Base-by-base conservation (phyloP, 2,329 filamentous ascomycete genomes). In the Ophiocordyceps australis region DNA sequence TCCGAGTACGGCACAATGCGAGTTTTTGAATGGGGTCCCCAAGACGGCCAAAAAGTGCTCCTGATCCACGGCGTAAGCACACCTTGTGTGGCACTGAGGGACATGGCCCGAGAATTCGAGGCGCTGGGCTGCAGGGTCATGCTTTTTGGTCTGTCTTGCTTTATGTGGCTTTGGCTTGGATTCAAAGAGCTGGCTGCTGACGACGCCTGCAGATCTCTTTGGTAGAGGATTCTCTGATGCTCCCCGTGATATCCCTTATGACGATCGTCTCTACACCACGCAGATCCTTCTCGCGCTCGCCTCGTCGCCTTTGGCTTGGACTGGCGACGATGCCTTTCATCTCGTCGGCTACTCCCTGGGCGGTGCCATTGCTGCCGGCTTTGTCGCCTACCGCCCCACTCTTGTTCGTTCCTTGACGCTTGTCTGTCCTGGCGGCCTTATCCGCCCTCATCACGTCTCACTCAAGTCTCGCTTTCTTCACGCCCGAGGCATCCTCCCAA, bases 41-140 rank as follows among this genome's bases (percentile, higher is more conserved):
- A 69, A 30, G 52, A 62, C 19, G 80, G 79, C 2, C 62, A 69
- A 16, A 82, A 74, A 40, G 70, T 86, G 2, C 52, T 91, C 10
- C 53, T 91, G 15, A 51, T 91, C 11, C 82, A 86, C 46, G 82
- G 82, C 5, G 85, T 89, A 39, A 78, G 71, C 25, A 89, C 80
- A 5, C 81, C 82, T 1, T 73, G 71, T 32, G 55, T 85, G 24
- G 63, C 77, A 0, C 51, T 86, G 12, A 71, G 69, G 3, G 60
- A 65, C 22, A 45, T 89, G 19, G 76, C 75, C 10, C 57, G 69
- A 41, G 64, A 60, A 27, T 57, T 91, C 26, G 77, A 65, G 1
- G 51, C 54, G 6, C 59, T 57, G 29, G 77, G 79, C 1, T 83
- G 66, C 45, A 61, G 81, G 32, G 80, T 92, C 3, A 74, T 91